Conservation (phyloP, 108 stramenopile species). For the Craspedostauros australis region DNA sequence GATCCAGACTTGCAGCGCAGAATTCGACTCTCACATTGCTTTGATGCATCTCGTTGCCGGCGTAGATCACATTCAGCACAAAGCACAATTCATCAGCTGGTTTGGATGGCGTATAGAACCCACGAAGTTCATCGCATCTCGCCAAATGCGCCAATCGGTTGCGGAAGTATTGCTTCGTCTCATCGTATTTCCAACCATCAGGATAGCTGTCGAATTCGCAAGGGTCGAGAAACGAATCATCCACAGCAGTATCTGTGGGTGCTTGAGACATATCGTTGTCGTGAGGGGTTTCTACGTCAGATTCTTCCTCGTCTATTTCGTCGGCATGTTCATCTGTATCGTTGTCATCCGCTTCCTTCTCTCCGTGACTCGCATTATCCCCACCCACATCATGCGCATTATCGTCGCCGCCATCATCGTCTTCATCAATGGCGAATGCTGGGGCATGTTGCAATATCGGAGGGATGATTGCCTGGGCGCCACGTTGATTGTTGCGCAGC, state of each 20-base stretch:
- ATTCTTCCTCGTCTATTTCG: conserved; percentile 12
- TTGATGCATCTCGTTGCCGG: conserved; percentile 76
- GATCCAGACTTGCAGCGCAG: conserved; percentile 16
- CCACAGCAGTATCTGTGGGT: no score
- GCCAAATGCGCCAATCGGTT: conserved; percentile 58
- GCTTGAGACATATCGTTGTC: no score
- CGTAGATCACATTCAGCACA: conserved; percentile 80
- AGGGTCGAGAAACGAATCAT: conserved; percentile 14
- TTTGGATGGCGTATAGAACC: conserved; percentile 11
- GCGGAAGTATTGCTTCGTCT: conserved; percentile 17
- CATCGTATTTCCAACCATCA: conserved; percentile 2
- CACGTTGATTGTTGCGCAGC: conserved; percentile 28
- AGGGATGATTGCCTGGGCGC: conserved; percentile 53
- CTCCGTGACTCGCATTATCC: not conserved
- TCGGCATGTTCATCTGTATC: conserved; percentile 23
- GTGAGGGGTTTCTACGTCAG: no score
- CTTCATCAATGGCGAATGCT: conserved; percentile 10
- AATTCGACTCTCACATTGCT: conserved; percentile 65
- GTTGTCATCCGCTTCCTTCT: conserved; percentile 4
- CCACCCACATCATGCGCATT: not conserved
- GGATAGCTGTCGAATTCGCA: conserved; percentile 34
- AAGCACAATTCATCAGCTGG: conserved; percentile 14
- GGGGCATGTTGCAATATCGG: conserved; percentile 42
- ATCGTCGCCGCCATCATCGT: conserved; percentile 10
- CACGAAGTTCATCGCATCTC: conserved; percentile 33